Percentiles rank a stretch among this genome's conserved stretches.
Evolutionary conservation across 805 yeast genomes (phyloP).

Genomic region (Lipomyces lipofer): DNA sequence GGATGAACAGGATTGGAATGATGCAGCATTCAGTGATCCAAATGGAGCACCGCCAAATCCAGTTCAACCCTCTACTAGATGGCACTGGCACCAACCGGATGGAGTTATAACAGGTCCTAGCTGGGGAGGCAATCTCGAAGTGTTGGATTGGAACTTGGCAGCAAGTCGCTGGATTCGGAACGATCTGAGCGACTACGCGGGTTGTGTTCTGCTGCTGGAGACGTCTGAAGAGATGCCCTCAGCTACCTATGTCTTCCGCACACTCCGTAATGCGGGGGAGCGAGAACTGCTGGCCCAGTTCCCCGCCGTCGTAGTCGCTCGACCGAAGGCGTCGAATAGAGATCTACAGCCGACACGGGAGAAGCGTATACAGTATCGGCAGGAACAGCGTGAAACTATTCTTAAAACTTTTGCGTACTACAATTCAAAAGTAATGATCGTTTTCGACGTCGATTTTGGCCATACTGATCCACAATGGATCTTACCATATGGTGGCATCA

Average conservation of each 20-base stretch:
- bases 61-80: neutral
- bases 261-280: conserved; percentile 1
- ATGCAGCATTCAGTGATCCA: neutral
- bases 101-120: neutral
- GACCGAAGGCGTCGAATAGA: neutral
- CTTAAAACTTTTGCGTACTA: neutral
- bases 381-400: neutral
- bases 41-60: neutral
- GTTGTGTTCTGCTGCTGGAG: neutral
- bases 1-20: neutral
- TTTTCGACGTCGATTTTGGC: neutral
- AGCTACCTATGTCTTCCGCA: neutral
- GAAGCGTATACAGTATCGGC: neutral
- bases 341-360: neutral
- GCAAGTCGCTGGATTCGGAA: neutral
- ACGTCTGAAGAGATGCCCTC: conserved; percentile 2
- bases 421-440: neutral
- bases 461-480: conserved; percentile 3
- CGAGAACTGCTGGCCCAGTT: neutral
- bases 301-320: neutral
- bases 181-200: neutral
- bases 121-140: conserved; percentile 1
- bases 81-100: neutral
- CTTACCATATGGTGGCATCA: neutral
- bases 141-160: neutral